Evolutionary conservation across 192 early-diverging fungal genomes (phyloP), one percentile per base, ranked within the genome.

Genomic region (Diversispora epigaea): DNA sequence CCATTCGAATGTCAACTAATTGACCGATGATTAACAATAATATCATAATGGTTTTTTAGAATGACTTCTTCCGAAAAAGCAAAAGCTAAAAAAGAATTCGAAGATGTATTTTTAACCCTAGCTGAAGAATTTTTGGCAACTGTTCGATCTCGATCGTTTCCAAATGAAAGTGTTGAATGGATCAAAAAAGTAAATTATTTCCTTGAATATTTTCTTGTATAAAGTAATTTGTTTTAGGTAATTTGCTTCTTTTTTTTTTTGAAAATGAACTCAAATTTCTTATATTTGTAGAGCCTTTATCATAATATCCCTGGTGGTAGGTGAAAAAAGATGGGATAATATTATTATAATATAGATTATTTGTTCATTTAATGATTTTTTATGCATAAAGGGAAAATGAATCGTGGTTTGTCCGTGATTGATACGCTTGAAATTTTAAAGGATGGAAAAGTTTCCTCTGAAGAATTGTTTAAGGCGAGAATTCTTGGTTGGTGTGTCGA

Each of bases 401-500:
- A 99, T 92, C 93, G 97, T 80, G 97, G 97, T 32, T 82, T 98
- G 65, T 94, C 95, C 4, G 97, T 99, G 17, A 91, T 93, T 39
- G 94, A 95, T 76, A 92, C 96, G 4, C 84, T 97, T 60, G 81
- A 87, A 71, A 92, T 94, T 32, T 84, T 98, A 77, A 88, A 92
- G 65, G 85, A 87, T 58, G 92, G 91, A 69, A 71, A 76, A 22
- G 83, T 95, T 45, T 90, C 93, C 44, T 80, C 84, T 39, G 92
- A 95, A 49, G 92, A 98, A 82, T 86, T 93, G 67, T 87, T 91
- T 76, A 89, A 93, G 80, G 94, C 96, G 47, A 86, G 93, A 80
- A 86, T 96, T 41, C 85, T 98, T 21, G 97, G 97, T 10, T 99
- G 97, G 97, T 88, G 92, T 60, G 87, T 98, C 77, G 97, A 99